Percentiles rank a stretch among this genome's conserved stretches.
phyloP scores from a whole-genome alignment of 805 yeast genomes.

The Monosporozyma solicola region DNA sequence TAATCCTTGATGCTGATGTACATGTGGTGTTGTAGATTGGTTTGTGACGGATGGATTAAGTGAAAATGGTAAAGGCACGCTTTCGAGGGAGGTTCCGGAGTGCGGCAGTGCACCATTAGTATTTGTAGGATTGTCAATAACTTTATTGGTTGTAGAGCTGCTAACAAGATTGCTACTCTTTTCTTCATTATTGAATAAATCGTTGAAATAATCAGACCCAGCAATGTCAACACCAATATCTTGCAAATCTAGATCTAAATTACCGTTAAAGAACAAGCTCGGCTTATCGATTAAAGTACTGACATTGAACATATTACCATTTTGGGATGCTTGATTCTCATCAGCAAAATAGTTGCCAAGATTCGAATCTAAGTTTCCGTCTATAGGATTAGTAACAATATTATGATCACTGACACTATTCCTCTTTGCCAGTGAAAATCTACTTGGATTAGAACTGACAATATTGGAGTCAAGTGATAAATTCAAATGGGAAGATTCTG shows the following conservation, averaged over 20 bases:
- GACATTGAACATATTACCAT: constrained; percentile 10
- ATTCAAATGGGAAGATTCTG: background rate
- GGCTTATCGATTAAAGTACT: constrained; percentile 28
- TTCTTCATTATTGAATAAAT: constrained; percentile 12
- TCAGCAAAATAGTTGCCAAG: constrained; percentile 6
- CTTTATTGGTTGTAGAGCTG: background rate
- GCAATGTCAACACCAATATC: constrained; percentile 15
- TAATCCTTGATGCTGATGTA: background rate
- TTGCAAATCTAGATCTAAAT: constrained; percentile 12
- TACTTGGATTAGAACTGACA: background rate
- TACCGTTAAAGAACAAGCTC: constrained; percentile 14
- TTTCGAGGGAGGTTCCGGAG: background rate
- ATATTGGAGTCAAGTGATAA: background rate
- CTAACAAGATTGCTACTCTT: background rate
- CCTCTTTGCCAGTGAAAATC: background rate
- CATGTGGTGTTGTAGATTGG: background rate
- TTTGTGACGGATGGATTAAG: background rate
- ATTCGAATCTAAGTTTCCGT: background rate
- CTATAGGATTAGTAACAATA: background rate
- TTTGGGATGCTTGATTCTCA: background rate
- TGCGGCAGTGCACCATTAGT: background rate
- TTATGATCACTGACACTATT: background rate
- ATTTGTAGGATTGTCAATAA: background rate
- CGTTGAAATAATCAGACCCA: constrained; percentile 19
- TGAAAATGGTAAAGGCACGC: background rate